phyloP scores from a whole-genome alignment of 1,139 yeast genomes.

The Blastobotrys elegans region DNA sequence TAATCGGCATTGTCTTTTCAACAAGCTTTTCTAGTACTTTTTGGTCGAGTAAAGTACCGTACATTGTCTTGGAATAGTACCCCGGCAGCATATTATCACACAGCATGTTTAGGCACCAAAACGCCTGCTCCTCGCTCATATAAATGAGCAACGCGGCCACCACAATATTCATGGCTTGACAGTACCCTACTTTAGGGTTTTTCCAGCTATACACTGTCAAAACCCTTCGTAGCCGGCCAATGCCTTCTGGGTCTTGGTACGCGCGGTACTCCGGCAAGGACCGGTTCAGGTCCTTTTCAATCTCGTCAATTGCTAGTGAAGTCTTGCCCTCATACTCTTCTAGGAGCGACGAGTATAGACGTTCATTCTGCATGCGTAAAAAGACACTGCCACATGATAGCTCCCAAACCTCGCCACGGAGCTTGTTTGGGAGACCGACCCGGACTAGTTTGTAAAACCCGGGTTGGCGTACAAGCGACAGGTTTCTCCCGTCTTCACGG shows the following conservation, averaged over 20 bases:
- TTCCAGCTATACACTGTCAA: constrained; percentile 95
- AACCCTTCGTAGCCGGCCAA: constrained; percentile 75
- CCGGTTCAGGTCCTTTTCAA: constrained; percentile 90
- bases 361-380: constrained; percentile 56
- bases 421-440: constrained; percentile 86
- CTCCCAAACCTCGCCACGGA: constrained; percentile 97
- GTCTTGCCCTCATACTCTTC: constrained; percentile 55
- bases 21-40: constrained; percentile 88
- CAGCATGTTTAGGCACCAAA: constrained; percentile 81
- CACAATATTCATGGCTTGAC: constrained; percentile 99
- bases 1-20: constrained; percentile 79
- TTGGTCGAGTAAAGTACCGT: constrained; percentile 92
- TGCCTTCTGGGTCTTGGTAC: constrained; percentile 82
- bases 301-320: constrained; percentile 89
- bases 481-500: constrained; percentile 75
- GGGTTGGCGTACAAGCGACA: constrained; percentile 68
- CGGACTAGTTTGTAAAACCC: constrained; percentile 77
- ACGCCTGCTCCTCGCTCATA: constrained; percentile 97
- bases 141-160: constrained; percentile 89
- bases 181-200: constrained; percentile 95
- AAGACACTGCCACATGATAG: constrained; percentile 83
- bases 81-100: constrained; percentile 91
- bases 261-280: constrained; percentile 96
- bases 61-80: constrained; percentile 95
- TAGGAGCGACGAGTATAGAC: constrained; percentile 55